phyloP scores from a whole-genome alignment of 331 rosid species.

The Malus hybrid region DNA sequence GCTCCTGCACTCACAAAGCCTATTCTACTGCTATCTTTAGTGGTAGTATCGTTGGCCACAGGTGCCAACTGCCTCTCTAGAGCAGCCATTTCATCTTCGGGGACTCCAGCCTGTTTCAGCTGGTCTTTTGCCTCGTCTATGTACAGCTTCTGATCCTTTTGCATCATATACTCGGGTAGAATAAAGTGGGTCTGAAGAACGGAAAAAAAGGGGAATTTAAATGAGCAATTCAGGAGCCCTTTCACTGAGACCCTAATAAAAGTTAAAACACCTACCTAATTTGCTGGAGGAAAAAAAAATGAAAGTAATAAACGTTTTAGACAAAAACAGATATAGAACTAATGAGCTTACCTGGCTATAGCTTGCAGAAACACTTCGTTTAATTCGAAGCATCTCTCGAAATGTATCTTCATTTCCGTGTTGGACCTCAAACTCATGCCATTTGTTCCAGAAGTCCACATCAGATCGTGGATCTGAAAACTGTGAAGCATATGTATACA shows the following conservation, averaged over 20 bases:
- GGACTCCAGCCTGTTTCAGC: slow-evolving; percentile 76
- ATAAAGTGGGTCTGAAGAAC: slow-evolving; percentile 83
- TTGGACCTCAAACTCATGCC: slow-evolving; percentile 93
- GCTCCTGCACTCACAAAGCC: slow-evolving; percentile 93
- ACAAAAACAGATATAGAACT: background rate
- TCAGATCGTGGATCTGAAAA: slow-evolving; percentile 91
- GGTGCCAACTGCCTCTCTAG: slow-evolving; percentile 86
- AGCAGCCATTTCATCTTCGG: slow-evolving; percentile 96
- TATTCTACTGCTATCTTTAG: slow-evolving; percentile 42
- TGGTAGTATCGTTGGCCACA: slow-evolving; percentile 10
- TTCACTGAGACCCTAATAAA: background rate
- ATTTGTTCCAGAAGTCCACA: slow-evolving; percentile 73
- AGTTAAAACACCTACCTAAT: background rate
- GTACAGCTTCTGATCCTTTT: slow-evolving; percentile 80
- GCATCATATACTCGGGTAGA: slow-evolving; percentile 81
- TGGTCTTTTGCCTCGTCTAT: slow-evolving; percentile 90
- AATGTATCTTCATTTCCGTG: slow-evolving; percentile 95
- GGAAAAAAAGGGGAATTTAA: slow-evolving; percentile 1
- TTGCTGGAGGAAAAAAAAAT: background rate
- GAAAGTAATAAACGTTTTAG: background rate
- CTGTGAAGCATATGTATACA: slow-evolving; percentile 71
- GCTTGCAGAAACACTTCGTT: slow-evolving; percentile 90
- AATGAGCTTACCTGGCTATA: slow-evolving; percentile 64
- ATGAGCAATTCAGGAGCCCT: background rate
- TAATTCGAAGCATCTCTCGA: slow-evolving; percentile 92